These are phyloP conservation scores for Globisporangium ultimum DNA, from an alignment of 352 stramenopile species.

Conservation along the genomic window DNA sequence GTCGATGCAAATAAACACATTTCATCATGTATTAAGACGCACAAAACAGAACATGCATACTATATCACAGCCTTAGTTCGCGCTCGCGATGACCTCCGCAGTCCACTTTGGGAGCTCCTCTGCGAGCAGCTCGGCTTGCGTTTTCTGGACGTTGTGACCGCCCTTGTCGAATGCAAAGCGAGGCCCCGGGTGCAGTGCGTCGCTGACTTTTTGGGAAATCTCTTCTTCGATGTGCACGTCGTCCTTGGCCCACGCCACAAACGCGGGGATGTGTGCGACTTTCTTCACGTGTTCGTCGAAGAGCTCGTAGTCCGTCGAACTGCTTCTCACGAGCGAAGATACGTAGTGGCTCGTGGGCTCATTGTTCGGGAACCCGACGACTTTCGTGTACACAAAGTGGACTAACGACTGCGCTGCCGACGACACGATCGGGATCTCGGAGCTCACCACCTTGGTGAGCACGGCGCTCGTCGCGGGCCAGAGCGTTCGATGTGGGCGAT, in stretches of 20 bases:
- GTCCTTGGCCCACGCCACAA: constrained; percentile 42
- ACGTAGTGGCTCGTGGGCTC: constrained; percentile 15
- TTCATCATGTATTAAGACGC: too few species aligned
- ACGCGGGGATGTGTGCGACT: constrained; percentile 24
- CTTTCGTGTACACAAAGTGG: constrained; percentile 15
- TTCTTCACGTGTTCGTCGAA: constrained; percentile 23
- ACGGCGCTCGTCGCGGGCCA: constrained; percentile 14
- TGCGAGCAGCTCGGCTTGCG: constrained; percentile 28
- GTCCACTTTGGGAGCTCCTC: constrained; percentile 23
- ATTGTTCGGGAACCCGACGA: constrained; percentile 20
- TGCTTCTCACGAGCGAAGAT: constrained; percentile 26
- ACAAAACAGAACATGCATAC: neutral
- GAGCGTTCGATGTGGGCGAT: constrained; percentile 20
- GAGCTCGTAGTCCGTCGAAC: constrained; percentile 31
- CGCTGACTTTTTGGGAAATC: constrained; percentile 37
- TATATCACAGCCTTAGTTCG: neutral
- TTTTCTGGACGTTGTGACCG: constrained; percentile 58
- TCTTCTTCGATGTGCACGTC: constrained; percentile 62
- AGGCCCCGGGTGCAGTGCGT: constrained; percentile 24
- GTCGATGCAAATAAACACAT: too few species aligned
- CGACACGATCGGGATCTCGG: constrained; percentile 14
- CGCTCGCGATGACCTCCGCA: constrained; percentile 16
- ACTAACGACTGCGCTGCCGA: constrained; percentile 7
- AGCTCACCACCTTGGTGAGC: constrained; percentile 14
- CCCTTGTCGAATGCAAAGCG: constrained; percentile 33